Evolutionary conservation across 441 rosid genomes (phyloP).

Genomic region (Gossypium schwendimanii): DNA sequence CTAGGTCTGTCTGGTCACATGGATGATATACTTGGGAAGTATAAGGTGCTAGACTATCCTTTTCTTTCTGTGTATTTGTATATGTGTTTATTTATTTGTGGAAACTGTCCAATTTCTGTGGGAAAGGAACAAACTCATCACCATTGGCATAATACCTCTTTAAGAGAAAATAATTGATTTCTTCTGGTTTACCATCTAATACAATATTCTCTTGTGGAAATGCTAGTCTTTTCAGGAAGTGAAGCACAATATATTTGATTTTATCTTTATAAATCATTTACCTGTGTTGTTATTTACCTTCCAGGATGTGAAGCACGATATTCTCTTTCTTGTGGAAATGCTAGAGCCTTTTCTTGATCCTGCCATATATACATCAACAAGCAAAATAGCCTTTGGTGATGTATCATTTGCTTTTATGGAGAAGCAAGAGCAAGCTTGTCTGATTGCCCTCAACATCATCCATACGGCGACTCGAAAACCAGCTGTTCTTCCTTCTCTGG

Average conservation of each 20-base stretch:
- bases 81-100: neutral
- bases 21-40: slow-evolving; percentile 73
- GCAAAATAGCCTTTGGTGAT: slow-evolving; percentile 60
- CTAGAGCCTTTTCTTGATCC: slow-evolving; percentile 82
- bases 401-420: slow-evolving; percentile 42
- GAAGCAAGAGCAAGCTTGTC: slow-evolving; percentile 56
- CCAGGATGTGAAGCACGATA: slow-evolving; percentile 77
- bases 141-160: neutral
- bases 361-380: slow-evolving; percentile 46
- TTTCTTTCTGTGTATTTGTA: neutral
- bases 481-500: slow-evolving; percentile 73
- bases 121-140: neutral
- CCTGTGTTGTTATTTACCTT: slow-evolving; percentile 17
- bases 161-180: neutral
- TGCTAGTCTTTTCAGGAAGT: neutral
- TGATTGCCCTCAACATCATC: slow-evolving; percentile 56
- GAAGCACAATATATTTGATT: neutral
- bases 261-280: neutral
- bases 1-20: slow-evolving; percentile 78
- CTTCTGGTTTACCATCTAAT: neutral
- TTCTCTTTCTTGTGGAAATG: slow-evolving; percentile 83
- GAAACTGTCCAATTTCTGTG: slow-evolving; percentile 5
- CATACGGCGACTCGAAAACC: slow-evolving; percentile 67
- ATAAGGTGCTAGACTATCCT: slow-evolving; percentile 48
- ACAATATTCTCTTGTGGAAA: neutral